phyloP scores from a whole-genome alignment of 768 basidiomycete genomes.

The Pulveroboletus sp. region DNA sequence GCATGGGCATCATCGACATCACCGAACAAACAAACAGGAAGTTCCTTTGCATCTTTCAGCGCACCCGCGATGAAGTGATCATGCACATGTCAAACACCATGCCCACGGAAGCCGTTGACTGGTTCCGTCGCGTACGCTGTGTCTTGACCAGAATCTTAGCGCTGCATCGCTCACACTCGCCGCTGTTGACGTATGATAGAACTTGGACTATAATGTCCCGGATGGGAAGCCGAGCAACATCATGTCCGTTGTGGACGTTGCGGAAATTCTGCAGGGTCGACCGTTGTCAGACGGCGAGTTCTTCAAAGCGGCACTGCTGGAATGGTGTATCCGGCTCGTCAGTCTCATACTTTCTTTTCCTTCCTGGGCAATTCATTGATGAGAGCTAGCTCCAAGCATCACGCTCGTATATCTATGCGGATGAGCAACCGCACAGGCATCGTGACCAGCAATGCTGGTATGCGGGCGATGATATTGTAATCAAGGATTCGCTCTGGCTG shows the following conservation, averaged over 20 bases:
- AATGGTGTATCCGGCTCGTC: not conserved
- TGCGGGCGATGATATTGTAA: not conserved
- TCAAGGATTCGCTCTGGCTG: slow-evolving; percentile 1
- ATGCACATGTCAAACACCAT: not conserved
- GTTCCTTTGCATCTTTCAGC: not conserved
- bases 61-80: not conserved
- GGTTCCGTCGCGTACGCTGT: not conserved
- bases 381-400: not conserved
- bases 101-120: not conserved
- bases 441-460: not conserved
- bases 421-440: not conserved
- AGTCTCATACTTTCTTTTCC: not conserved
- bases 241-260: not conserved
- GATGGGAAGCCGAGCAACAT: not conserved
- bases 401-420: not conserved
- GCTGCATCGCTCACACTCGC: not conserved
- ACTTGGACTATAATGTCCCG: not conserved
- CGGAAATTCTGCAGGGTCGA: not conserved
- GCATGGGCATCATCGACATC: not conserved
- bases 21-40: not conserved
- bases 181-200: not conserved
- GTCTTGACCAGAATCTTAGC: too few relatives aligned
- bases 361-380: not conserved
- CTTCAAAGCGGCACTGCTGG: not conserved
- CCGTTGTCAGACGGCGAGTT: not conserved